Evolutionary conservation across 179 eudicot genomes (phyloP).

Genomic region (Carnegiea gigantea): DNA sequence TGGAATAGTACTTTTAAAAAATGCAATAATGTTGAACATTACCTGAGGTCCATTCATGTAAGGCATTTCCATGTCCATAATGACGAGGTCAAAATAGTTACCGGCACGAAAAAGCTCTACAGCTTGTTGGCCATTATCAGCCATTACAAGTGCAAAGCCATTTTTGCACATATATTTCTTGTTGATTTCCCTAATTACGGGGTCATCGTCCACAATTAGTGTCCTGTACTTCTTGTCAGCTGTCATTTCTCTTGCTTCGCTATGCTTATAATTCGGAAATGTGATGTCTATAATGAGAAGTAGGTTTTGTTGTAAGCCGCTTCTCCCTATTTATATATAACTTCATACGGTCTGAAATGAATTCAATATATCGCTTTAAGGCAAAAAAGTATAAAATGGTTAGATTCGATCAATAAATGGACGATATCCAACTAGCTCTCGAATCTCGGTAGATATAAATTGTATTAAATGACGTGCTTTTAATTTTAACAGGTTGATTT

Average conservation of each 20-base stretch:
- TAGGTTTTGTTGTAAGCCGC: background rate
- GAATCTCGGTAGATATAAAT: background rate
- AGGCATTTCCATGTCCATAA: constrained; percentile 30
- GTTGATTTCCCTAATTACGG: background rate
- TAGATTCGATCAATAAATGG: background rate
- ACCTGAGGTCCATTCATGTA: constrained; percentile 27
- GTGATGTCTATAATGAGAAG: background rate
- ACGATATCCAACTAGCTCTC: background rate
- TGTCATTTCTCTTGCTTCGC: constrained; percentile 1
- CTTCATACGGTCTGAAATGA: background rate
- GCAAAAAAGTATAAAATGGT: background rate
- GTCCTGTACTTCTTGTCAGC: constrained; percentile 16
- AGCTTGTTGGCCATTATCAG: constrained; percentile 20
- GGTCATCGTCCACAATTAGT: constrained; percentile 28
- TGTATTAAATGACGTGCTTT: background rate
- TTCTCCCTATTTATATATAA: background rate
- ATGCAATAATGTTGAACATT: background rate
- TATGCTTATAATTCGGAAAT: background rate
- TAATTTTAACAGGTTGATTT: background rate
- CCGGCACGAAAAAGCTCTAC: constrained; percentile 21
- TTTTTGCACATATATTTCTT: constrained; percentile 21
- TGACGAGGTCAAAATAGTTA: constrained; percentile 15
- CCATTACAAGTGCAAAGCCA: constrained; percentile 20
- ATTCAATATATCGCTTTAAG: background rate
- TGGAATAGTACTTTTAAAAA: too few species aligned